Percentiles rank a stretch among this genome's conserved stretches.
Conservation (phyloP, 495 filamentous ascomycete species). For the Monascus purpureus region DNA sequence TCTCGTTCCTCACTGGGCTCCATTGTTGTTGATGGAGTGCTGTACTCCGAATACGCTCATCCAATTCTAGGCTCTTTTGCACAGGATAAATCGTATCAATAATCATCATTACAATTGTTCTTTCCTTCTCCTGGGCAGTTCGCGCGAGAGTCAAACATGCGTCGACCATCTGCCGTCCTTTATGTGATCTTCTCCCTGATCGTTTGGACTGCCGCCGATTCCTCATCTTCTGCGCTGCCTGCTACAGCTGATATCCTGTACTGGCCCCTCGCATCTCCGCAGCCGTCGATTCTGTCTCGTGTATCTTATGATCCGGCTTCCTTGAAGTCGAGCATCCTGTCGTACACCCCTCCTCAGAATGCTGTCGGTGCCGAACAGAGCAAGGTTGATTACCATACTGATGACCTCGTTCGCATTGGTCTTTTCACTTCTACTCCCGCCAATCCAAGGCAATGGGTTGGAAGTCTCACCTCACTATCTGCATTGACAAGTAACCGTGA, state of each 20-base stretch:
- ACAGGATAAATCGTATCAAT: background rate
- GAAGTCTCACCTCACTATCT: conserved; percentile 20
- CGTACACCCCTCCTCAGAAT: conserved; percentile 20
- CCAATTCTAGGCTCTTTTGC: too few species aligned
- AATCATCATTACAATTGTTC: background rate
- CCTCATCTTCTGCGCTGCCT: conserved; percentile 5
- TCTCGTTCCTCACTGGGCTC: too few species aligned
- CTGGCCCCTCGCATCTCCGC: conserved; percentile 21
- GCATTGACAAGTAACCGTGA: conserved; percentile 10
- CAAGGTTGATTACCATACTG: too few species aligned
- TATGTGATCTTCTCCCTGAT: conserved; percentile 7
- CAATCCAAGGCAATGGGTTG: conserved; percentile 26
- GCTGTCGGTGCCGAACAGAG: background rate
- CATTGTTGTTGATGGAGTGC: too few species aligned
- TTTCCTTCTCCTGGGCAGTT: background rate
- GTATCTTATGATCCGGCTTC: conserved; percentile 24
- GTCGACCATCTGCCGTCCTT: conserved; percentile 8
- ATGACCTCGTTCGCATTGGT: conserved; percentile 23
- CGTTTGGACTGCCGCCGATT: conserved; percentile 6
- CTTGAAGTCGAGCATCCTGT: conserved; percentile 17
- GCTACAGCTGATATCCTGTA: conserved; percentile 22
- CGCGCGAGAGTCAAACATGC: conserved; percentile 11
- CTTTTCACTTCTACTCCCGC: conserved; percentile 15
- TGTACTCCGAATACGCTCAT: too few species aligned
- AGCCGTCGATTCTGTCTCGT: conserved; percentile 26